phyloP scores from a whole-genome alignment of 495 filamentous ascomycete species.

The Thermothielavioides terrestris region DNA sequence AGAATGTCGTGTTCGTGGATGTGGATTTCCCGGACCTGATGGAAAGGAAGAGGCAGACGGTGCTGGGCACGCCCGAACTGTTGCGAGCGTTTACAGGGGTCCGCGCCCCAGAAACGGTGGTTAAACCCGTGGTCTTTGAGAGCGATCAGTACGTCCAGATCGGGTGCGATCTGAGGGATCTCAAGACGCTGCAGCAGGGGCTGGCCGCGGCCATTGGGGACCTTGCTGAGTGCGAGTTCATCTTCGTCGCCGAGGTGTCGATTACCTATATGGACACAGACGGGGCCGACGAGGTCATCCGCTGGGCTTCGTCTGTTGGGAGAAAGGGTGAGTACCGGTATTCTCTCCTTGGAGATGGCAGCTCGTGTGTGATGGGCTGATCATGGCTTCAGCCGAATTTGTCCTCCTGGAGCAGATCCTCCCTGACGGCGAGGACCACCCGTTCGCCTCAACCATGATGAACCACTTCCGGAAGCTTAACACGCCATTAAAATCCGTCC shows the following conservation, averaged over 20 bases:
- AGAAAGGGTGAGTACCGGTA: slow-evolving; percentile 43
- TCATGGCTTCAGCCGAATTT: slow-evolving; percentile 50
- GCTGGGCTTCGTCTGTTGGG: slow-evolving; percentile 56
- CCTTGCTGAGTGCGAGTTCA: slow-evolving; percentile 48
- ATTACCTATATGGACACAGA: slow-evolving; percentile 80
- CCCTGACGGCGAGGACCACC: slow-evolving; percentile 65
- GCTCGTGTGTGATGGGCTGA: neutral
- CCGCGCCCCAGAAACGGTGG: neutral
- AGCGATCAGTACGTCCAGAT: slow-evolving; percentile 68
- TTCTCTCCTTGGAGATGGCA: neutral
- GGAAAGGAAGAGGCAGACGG: slow-evolving; percentile 57
- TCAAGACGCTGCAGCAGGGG: slow-evolving; percentile 46
- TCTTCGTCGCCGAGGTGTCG: slow-evolving; percentile 84
- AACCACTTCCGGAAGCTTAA: slow-evolving; percentile 72
- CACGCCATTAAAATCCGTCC: slow-evolving; percentile 64
- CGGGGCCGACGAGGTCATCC: slow-evolving; percentile 63
- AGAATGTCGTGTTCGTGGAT: slow-evolving; percentile 62
- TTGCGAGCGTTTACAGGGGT: slow-evolving; percentile 21
- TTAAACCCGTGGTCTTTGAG: slow-evolving; percentile 40
- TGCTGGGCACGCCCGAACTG: slow-evolving; percentile 53
- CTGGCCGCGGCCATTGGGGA: slow-evolving; percentile 46
- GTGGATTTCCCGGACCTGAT: slow-evolving; percentile 83
- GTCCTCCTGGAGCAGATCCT: slow-evolving; percentile 86
- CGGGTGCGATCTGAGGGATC: slow-evolving; percentile 71
- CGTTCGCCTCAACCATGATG: slow-evolving; percentile 84